phyloP scores from a whole-genome alignment of 140 eudicot species.

The Anethum foeniculum region DNA sequence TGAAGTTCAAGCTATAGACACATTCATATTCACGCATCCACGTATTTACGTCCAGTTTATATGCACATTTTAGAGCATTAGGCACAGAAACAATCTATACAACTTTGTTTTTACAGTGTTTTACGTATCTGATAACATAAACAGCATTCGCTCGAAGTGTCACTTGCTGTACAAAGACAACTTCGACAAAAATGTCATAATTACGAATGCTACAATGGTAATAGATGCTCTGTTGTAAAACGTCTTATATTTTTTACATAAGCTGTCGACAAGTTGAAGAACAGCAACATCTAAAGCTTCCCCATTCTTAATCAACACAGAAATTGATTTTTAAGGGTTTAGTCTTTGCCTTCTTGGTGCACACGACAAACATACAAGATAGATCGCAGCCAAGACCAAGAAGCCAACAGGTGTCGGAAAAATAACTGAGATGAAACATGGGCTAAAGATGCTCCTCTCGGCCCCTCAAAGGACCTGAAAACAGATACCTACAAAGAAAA shows the following conservation, averaged over 20 bases:
- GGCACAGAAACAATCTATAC: constrained; percentile 12
- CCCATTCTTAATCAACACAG: constrained; percentile 22
- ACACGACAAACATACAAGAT: constrained; percentile 32
- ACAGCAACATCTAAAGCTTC: constrained; percentile 32
- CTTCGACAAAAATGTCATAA: constrained; percentile 19
- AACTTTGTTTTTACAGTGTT: constrained; percentile 24
- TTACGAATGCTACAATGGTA: constrained; percentile 21
- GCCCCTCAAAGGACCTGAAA: constrained; percentile 86
- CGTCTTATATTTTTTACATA: constrained; percentile 5
- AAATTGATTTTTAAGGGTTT: constrained; percentile 22
- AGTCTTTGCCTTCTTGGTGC: constrained; percentile 54
- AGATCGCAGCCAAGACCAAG: constrained; percentile 44
- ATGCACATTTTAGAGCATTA: constrained; percentile 22
- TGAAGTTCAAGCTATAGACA: constrained; percentile 7
- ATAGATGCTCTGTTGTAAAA: constrained; percentile 20
- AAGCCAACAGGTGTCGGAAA: constrained; percentile 39
- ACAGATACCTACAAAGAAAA: constrained; percentile 32
- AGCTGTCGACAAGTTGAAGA: constrained; percentile 20
- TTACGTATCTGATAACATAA: constrained; percentile 19
- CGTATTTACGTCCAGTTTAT: constrained; percentile 16
- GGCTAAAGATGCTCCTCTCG: constrained; percentile 60
- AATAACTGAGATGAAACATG: constrained; percentile 61
- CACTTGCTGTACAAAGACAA: constrained; percentile 13
- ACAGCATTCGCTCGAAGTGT: constrained; percentile 18
- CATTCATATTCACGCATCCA: constrained; percentile 18